Evolutionary conservation across 352 stramenopile species (phyloP).

Genomic region (Phytopythium delawarense): DNA sequence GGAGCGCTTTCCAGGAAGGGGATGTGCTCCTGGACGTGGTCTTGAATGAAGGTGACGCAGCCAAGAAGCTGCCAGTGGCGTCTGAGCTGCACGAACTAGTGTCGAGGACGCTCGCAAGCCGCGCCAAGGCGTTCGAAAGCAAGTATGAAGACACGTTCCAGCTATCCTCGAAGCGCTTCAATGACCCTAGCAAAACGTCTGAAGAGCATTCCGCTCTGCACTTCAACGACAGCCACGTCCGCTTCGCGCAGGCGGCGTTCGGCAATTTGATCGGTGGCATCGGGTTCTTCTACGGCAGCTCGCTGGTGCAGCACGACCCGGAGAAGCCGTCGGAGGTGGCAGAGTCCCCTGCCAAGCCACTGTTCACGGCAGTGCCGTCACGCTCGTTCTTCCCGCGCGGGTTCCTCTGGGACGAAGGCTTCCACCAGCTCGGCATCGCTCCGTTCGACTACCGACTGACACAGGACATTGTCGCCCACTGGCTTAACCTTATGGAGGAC

Average conservation of each 20-base stretch:
- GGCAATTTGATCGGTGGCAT: conserved; percentile 89
- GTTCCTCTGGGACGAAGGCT: conserved; percentile 95
- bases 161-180: conserved; percentile 31
- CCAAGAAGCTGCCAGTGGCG: background rate
- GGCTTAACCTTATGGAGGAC: conserved; percentile 82
- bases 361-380: conserved; percentile 90
- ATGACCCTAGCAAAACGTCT: background rate
- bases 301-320: conserved; percentile 60
- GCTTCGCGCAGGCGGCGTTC: conserved; percentile 82
- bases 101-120: conserved; percentile 13
- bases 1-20: conserved; percentile 22
- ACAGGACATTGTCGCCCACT: conserved; percentile 83
- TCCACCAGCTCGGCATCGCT: conserved; percentile 88
- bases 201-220: background rate
- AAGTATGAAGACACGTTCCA: conserved; percentile 60
- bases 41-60: conserved; percentile 40
- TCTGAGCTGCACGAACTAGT: conserved; percentile 1
- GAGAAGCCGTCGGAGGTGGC: conserved; percentile 24
- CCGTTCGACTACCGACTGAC: conserved; percentile 73
- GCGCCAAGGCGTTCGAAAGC: conserved; percentile 37
- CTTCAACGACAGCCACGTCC: conserved; percentile 55
- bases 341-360: conserved; percentile 36
- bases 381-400: conserved; percentile 92
- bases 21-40: conserved; percentile 67
- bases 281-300: conserved; percentile 89